Percentiles rank a stretch among this genome's conserved stretches.
These are phyloP conservation scores for Podospora tetraspora DNA, from an alignment of 495 filamentous ascomycete genomes.

Conservation along the genomic window DNA sequence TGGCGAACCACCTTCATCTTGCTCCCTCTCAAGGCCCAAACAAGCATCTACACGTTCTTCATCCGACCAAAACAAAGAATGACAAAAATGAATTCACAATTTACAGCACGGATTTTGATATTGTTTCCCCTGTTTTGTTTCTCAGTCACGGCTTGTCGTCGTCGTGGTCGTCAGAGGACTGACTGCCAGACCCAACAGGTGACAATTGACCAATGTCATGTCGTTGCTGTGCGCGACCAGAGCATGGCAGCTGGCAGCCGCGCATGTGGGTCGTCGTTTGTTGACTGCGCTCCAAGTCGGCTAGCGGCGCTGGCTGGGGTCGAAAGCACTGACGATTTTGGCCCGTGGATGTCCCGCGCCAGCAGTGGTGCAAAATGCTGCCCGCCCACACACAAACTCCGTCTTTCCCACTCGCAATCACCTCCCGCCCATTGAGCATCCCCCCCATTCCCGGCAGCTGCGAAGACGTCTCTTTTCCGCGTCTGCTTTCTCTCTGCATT, in stretches of 20 bases:
- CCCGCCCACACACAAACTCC: constrained; percentile 26
- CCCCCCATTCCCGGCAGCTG: not conserved
- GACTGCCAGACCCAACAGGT: not conserved
- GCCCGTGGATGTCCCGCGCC: constrained; percentile 12
- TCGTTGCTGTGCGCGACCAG: constrained; percentile 32
- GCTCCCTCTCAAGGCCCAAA: not conserved
- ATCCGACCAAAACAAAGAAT: not conserved
- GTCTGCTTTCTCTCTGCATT: not conserved
- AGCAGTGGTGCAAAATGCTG: constrained; percentile 6
- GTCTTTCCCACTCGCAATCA: constrained; percentile 13
- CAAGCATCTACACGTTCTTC: not conserved
- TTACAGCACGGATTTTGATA: not conserved
- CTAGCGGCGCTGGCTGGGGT: constrained; percentile 28
- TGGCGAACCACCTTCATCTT: not conserved
- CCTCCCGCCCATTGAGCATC: constrained; percentile 6
- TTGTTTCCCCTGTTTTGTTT: not conserved
- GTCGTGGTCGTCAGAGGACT: not conserved
- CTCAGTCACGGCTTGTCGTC: constrained; percentile 1
- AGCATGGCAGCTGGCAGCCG: constrained; percentile 22
- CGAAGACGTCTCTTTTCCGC: not conserved
- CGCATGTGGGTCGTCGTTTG: constrained; percentile 32
- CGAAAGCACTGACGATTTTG: constrained; percentile 11
- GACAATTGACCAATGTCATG: constrained; percentile 13
- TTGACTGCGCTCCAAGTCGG: constrained; percentile 26
- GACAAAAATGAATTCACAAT: not conserved